These are phyloP conservation scores for Blepharisma japonicum DNA, from an alignment of 73 alveolate genomes.

Conservation along the genomic window DNA sequence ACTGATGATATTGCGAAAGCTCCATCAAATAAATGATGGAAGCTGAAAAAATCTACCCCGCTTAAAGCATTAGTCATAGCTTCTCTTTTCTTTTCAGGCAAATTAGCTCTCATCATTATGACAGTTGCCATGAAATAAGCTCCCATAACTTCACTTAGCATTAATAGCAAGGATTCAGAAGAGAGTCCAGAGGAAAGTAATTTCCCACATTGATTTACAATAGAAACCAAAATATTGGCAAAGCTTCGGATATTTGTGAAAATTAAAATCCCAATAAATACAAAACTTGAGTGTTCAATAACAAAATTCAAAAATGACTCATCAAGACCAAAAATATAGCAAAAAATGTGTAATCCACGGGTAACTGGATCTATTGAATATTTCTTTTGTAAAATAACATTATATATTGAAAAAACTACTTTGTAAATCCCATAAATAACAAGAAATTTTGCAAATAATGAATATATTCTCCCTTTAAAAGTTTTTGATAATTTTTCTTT, in stretches of 20 bases:
- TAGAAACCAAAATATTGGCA: neutral
- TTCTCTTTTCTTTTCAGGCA: constrained; percentile 19
- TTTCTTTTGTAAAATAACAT: neutral
- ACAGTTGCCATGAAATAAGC: constrained; percentile 31
- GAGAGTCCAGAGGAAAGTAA: neutral
- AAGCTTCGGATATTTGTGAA: constrained; percentile 16
- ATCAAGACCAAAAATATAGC: neutral
- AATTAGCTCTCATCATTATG: constrained; percentile 30
- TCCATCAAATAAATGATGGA: constrained; percentile 28
- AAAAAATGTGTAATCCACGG: neutral
- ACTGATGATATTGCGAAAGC: constrained; percentile 11
- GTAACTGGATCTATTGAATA: constrained; percentile 21
- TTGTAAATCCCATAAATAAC: constrained; percentile 10
- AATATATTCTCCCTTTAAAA: constrained; percentile 21
- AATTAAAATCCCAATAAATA: constrained; percentile 18
- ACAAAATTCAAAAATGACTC: neutral
- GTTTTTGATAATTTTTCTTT: neutral
- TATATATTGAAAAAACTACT: neutral
- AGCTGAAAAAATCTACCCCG: neutral
- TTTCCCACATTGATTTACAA: neutral
- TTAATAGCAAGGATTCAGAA: neutral
- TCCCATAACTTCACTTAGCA: constrained; percentile 3
- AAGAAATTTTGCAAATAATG: constrained; percentile 1
- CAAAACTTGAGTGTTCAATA: neutral
- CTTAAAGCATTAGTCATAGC: constrained; percentile 1